phyloP scores from a whole-genome alignment of 495 filamentous ascomycete species.

The Lasiosphaeriaceae sp. region DNA sequence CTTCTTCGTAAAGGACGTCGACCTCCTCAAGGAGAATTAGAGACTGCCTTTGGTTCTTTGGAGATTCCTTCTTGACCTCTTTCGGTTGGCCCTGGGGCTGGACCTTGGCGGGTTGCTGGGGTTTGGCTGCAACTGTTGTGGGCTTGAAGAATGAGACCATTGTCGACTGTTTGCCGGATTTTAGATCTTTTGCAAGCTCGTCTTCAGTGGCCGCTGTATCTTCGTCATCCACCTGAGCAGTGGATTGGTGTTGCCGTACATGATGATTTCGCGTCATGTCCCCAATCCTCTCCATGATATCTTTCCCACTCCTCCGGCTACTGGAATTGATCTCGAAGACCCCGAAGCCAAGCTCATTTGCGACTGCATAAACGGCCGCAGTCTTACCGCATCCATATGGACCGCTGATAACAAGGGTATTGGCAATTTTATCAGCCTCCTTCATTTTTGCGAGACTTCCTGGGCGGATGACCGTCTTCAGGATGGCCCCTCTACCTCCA shows the following conservation, averaged over 20 bases:
- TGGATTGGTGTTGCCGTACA: slow-evolving; percentile 49
- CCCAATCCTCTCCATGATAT: slow-evolving; percentile 86
- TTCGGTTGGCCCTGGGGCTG: slow-evolving; percentile 9
- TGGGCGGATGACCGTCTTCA: slow-evolving; percentile 63
- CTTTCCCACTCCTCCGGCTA: slow-evolving; percentile 78
- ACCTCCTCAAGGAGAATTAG: slow-evolving; percentile 93
- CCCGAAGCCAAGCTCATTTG: slow-evolving; percentile 90
- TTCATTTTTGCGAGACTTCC: slow-evolving; percentile 47
- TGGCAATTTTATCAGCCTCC: slow-evolving; percentile 41
- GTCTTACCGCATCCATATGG: slow-evolving; percentile 91
- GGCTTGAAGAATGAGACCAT: slow-evolving; percentile 79
- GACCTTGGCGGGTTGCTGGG: slow-evolving; percentile 22
- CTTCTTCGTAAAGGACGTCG: slow-evolving; percentile 89
- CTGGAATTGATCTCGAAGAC: slow-evolving; percentile 92
- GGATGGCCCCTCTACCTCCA: slow-evolving; percentile 32
- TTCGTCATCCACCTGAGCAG: slow-evolving; percentile 10
- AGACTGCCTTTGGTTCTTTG: slow-evolving; percentile 79
- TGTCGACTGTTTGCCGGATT: slow-evolving; percentile 67
- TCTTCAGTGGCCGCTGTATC: slow-evolving; percentile 28
- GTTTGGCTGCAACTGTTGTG: slow-evolving; percentile 22
- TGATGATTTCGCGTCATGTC: slow-evolving; percentile 97
- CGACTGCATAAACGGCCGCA: slow-evolving; percentile 88
- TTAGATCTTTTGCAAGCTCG: slow-evolving; percentile 53
- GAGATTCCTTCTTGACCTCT: slow-evolving; percentile 38
- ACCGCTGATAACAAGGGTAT: slow-evolving; percentile 80